These are phyloP conservation scores for Naumovozyma castellii DNA, from an alignment of 805 yeast species.

Conservation along the genomic window DNA sequence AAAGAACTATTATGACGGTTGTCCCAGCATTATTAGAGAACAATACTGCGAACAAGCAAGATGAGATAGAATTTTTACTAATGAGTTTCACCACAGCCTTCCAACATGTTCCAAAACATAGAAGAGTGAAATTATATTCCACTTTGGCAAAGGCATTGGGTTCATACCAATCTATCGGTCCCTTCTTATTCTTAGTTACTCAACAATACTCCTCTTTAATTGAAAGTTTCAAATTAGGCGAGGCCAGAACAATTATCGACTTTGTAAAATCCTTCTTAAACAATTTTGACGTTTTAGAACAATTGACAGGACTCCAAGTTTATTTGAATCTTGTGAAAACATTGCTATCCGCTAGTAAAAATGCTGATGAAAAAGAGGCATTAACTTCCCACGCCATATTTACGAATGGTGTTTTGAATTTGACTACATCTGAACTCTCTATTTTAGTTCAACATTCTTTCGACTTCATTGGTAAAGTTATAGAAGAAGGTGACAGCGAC, in stretches of 20 bases:
- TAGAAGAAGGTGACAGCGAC: slow-evolving; percentile 31
- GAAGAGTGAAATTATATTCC: slow-evolving; percentile 77
- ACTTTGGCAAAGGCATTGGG: slow-evolving; percentile 73
- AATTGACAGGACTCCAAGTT: slow-evolving; percentile 44
- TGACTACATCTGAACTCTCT: slow-evolving; percentile 40
- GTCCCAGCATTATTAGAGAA: slow-evolving; percentile 74
- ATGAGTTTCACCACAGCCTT: slow-evolving; percentile 91
- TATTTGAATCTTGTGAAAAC: slow-evolving; percentile 35
- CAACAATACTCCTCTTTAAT: slow-evolving; percentile 58
- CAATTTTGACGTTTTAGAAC: slow-evolving; percentile 59
- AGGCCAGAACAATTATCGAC: slow-evolving; percentile 58
- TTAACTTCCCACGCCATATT: slow-evolving; percentile 50
- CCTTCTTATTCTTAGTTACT: slow-evolving; percentile 69
- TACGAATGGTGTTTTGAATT: slow-evolving; percentile 48
- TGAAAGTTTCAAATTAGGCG: slow-evolving; percentile 50
- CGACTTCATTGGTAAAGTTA: slow-evolving; percentile 46
- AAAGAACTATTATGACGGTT: slow-evolving; percentile 80
- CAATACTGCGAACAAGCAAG: slow-evolving; percentile 34
- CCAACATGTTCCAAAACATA: slow-evolving; percentile 91
- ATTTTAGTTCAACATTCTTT: slow-evolving; percentile 43
- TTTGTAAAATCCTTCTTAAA: slow-evolving; percentile 64
- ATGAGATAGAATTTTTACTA: slow-evolving; percentile 74
- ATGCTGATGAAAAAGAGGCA: slow-evolving; percentile 32
- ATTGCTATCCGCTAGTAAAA: slow-evolving; percentile 31
- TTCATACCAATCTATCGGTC: slow-evolving; percentile 52